Evolutionary conservation across 140 eudicot genomes (phyloP).

Genomic region (Cichorium intybus): DNA sequence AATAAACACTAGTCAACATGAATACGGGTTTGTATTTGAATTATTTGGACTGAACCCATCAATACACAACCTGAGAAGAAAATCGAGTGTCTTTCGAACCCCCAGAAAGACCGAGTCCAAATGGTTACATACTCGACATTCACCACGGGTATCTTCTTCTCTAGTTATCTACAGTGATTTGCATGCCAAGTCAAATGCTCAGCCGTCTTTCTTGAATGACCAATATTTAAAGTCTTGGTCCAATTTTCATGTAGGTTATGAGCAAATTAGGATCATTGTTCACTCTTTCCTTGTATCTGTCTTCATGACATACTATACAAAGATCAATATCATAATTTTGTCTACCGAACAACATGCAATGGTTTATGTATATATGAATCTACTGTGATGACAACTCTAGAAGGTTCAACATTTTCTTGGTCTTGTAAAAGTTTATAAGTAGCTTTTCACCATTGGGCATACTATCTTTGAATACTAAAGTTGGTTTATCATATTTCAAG

Average conservation of each 20-base stretch:
- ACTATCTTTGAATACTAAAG: neutral
- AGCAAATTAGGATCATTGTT: too few relatives aligned
- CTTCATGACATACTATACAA: neutral
- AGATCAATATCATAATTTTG: neutral
- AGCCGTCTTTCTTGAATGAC: too few relatives aligned
- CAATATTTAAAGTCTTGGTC: too few relatives aligned
- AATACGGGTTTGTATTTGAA: neutral
- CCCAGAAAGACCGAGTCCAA: too few relatives aligned
- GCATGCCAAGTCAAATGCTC: too few relatives aligned
- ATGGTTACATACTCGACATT: too few relatives aligned
- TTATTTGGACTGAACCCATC: neutral
- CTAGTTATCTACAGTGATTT: too few relatives aligned
- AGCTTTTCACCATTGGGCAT: neutral
- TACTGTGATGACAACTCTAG: neutral
- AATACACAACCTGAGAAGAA: neutral
- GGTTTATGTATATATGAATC: neutral
- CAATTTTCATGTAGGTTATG: too few relatives aligned
- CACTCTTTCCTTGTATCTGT: neutral
- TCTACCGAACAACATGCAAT: neutral
- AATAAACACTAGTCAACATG: neutral
- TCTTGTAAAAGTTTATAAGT: neutral
- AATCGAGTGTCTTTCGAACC: too few relatives aligned
- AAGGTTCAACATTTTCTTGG: neutral
- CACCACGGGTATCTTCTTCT: too few relatives aligned
- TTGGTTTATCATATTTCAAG: neutral